phyloP scores from a whole-genome alignment of 163 green algal genomes.

The Scenedesmus sp. region DNA sequence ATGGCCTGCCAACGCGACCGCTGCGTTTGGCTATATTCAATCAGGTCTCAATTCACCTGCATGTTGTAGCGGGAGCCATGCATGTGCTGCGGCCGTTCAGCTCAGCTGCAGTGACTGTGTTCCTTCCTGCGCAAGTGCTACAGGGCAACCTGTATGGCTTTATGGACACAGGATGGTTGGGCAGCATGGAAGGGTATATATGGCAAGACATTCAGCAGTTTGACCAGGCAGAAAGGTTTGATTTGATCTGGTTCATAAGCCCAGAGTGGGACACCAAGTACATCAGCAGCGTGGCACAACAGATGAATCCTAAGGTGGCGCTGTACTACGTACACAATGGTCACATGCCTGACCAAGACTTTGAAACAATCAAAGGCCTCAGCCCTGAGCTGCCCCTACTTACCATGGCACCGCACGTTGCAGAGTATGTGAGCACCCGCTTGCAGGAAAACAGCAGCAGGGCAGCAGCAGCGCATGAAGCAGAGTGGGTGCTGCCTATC shows the following conservation, averaged over 20 bases:
- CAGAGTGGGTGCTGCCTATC: conserved; percentile 41
- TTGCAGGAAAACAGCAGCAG: conserved; percentile 19
- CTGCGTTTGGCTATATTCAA: conserved; percentile 39
- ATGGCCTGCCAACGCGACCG: background rate
- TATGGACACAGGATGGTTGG: conserved; percentile 23
- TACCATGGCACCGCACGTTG: conserved; percentile 38
- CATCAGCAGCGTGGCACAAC: background rate
- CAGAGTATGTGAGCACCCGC: conserved; percentile 5
- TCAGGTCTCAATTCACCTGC: conserved; percentile 37
- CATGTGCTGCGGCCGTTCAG: conserved; percentile 22
- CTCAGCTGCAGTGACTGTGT: conserved; percentile 29
- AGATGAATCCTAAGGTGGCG: background rate
- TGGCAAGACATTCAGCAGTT: conserved; percentile 18
- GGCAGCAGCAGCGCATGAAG: conserved; percentile 12
- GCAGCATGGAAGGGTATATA: background rate
- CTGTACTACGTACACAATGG: conserved; percentile 48
- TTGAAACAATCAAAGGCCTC: background rate
- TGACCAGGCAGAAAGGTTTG: background rate
- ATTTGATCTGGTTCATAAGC: conserved; percentile 47
- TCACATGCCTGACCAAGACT: conserved; percentile 41
- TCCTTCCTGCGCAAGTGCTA: conserved; percentile 25
- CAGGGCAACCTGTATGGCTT: conserved; percentile 45
- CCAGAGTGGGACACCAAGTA: conserved; percentile 35
- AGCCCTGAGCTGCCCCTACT: conserved; percentile 25
- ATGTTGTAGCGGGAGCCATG: conserved; percentile 38